Conservation (phyloP, 345 rosid genomes). For the Syzygium grande region DNA sequence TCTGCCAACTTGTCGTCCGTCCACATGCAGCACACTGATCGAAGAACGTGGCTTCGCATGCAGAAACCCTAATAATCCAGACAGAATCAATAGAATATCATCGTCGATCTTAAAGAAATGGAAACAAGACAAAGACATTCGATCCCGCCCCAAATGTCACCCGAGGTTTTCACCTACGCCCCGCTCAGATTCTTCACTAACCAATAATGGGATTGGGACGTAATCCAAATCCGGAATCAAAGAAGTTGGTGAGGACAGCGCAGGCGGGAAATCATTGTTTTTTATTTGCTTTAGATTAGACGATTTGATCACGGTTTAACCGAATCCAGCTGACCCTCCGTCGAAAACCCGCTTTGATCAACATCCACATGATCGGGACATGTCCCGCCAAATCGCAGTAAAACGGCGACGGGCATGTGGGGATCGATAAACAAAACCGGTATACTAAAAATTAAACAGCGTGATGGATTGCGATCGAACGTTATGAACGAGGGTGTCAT, state of each 20-base stretch:
- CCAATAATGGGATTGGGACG: neutral
- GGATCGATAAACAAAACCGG: neutral
- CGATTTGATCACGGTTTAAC: neutral
- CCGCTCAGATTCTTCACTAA: neutral
- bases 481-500: neutral
- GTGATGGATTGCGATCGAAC: rapidly evolving
- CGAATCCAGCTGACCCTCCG: neutral
- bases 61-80: neutral
- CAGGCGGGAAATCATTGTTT: neutral
- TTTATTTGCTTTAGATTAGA: neutral
- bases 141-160: neutral
- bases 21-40: neutral
- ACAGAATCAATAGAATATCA: too few species aligned
- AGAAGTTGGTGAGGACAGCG: neutral
- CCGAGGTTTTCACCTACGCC: neutral
- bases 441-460: rapidly evolving
- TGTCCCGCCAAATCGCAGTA: neutral
- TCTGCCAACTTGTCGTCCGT: neutral
- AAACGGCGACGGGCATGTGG: neutral
- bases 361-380: too few species aligned
- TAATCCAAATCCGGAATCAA: neutral
- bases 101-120: neutral
- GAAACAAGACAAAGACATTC: neutral
- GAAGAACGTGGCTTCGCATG: neutral
- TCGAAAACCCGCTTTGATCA: too few species aligned